These are phyloP conservation scores for Xerocomus amazonicus DNA, from an alignment of 1,284 basidiomycete genomes.

Conservation along the genomic window DNA sequence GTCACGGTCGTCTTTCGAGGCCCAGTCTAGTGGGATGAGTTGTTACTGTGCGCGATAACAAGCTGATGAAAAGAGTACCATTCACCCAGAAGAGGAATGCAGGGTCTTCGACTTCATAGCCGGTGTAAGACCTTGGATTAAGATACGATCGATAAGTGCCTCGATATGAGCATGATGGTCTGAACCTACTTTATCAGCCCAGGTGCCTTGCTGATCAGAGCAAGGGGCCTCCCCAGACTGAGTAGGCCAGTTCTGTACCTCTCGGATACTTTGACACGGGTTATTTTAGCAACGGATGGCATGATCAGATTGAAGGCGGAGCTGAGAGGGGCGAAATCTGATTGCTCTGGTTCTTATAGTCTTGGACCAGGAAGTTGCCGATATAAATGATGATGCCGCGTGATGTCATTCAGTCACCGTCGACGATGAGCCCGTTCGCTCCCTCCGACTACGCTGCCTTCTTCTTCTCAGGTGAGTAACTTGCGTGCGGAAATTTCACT, in stretches of 20 bases:
- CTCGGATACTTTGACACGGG: constrained; percentile 23
- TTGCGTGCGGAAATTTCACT: no score
- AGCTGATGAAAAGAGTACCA: constrained; percentile 14
- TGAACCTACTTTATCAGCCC: constrained; percentile 21
- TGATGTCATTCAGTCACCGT: constrained; percentile 11
- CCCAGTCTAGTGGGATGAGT: constrained; percentile 25
- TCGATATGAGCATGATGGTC: not conserved
- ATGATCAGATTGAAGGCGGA: constrained; percentile 17
- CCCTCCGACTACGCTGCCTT: constrained; percentile 65
- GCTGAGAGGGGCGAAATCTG: not conserved
- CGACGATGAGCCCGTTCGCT: no score
- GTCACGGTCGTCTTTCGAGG: constrained; percentile 18
- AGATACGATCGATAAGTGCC: constrained; percentile 5
- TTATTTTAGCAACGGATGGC: constrained; percentile 27
- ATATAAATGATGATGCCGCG: no score
- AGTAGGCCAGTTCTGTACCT: constrained; percentile 18
- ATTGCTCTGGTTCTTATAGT: not conserved
- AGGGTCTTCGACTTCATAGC: constrained; percentile 29
- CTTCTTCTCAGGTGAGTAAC: constrained; percentile 51
- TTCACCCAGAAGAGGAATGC: constrained; percentile 29
- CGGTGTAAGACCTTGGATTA: constrained; percentile 30
- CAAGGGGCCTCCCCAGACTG: constrained; percentile 15
- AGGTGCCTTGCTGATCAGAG: constrained; percentile 9
- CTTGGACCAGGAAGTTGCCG: constrained; percentile 6
- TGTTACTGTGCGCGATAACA: constrained; percentile 3